A percentile compares a stretch with the other conserved stretches of the same genome.
Evolutionary conservation across 1,284 basidiomycete genomes (phyloP).

Genomic region (Grifola frondosa): DNA sequence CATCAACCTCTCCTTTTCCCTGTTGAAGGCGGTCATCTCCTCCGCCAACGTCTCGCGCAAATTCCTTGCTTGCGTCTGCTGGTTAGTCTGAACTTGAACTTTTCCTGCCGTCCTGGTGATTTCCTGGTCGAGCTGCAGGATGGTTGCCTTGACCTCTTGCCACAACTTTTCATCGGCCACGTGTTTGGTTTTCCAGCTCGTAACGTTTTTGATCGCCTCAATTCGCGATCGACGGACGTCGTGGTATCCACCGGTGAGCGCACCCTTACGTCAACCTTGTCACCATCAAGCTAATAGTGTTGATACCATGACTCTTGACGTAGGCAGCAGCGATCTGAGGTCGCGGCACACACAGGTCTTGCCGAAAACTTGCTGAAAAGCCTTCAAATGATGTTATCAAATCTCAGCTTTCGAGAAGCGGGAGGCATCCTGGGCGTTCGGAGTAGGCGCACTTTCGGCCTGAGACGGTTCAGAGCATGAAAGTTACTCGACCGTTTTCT

Average conservation of each 20-base stretch:
- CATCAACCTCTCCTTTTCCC: slow-evolving; percentile 72
- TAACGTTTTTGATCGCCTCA: slow-evolving; percentile 81
- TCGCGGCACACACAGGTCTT: slow-evolving; percentile 96
- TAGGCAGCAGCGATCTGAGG: slow-evolving; percentile 91
- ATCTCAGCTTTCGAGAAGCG: slow-evolving; percentile 85
- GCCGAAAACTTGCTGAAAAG: slow-evolving; percentile 98
- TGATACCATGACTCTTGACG: slow-evolving; percentile 91
- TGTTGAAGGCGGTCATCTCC: slow-evolving; percentile 60
- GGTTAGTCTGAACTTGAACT: slow-evolving; percentile 70
- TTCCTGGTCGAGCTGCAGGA: slow-evolving; percentile 81
- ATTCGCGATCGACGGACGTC: slow-evolving; percentile 89
- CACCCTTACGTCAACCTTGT: slow-evolving; percentile 97
- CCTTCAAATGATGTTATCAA: slow-evolving; percentile 73
- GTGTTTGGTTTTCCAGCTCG: slow-evolving; percentile 75
- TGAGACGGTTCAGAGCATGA: slow-evolving; percentile 97
- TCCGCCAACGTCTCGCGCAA: slow-evolving; percentile 67
- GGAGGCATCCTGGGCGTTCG: slow-evolving; percentile 87
- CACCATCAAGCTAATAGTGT: slow-evolving; percentile 97
- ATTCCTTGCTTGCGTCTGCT: slow-evolving; percentile 72
- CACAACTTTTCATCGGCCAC: slow-evolving; percentile 66
- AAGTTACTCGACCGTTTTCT: slow-evolving; percentile 95
- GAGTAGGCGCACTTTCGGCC: slow-evolving; percentile 69
- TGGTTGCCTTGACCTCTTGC: slow-evolving; percentile 72
- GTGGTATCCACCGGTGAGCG: slow-evolving; percentile 94
- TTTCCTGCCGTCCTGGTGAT: slow-evolving; percentile 78